Evolutionary conservation across 768 basidiomycete species (phyloP).

Genomic region (Amylocystis lapponica): DNA sequence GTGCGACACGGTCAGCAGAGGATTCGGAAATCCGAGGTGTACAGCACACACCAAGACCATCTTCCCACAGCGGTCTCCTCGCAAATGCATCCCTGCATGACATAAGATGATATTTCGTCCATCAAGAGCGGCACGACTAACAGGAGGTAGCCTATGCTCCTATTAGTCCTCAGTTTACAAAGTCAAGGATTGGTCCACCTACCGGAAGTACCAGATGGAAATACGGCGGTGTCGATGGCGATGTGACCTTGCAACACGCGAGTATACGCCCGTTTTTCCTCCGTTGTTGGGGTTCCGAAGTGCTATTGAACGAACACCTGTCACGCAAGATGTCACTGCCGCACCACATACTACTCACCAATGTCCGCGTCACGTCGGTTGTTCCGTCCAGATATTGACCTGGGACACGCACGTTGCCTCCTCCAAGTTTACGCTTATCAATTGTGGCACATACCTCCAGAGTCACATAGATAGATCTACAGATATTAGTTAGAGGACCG

Average conservation of each 20-base stretch:
- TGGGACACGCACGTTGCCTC: slow-evolving; percentile 21
- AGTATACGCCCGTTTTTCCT: slow-evolving; percentile 86
- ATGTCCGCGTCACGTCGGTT: slow-evolving; percentile 90
- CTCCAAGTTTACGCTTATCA: too few species aligned
- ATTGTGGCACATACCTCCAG: slow-evolving; percentile 51
- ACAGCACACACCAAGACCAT: slow-evolving; percentile 64
- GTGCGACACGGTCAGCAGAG: neutral
- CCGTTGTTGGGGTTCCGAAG: slow-evolving; percentile 78
- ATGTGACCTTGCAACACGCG: slow-evolving; percentile 91
- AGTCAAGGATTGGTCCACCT: slow-evolving; percentile 10
- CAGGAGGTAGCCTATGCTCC: slow-evolving; percentile 47
- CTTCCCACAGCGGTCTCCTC: slow-evolving; percentile 73
- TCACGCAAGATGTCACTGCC: neutral
- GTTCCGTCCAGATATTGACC: slow-evolving; percentile 91
- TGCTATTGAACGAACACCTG: slow-evolving; percentile 43
- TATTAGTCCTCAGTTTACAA: neutral
- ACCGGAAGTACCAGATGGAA: slow-evolving; percentile 80
- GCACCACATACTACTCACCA: slow-evolving; percentile 44
- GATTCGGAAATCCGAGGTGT: slow-evolving; percentile 2
- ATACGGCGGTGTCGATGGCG: slow-evolving; percentile 77
- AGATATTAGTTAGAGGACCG: too few species aligned
- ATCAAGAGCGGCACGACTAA: slow-evolving; percentile 22
- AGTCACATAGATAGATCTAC: slow-evolving; percentile 76
- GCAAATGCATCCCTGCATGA: slow-evolving; percentile 70
- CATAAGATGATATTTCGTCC: neutral